A percentile compares a stretch with the other conserved stretches of the same genome.
phyloP scores from a whole-genome alignment of 306 rosid species.

The Begonia loranthoides region DNA sequence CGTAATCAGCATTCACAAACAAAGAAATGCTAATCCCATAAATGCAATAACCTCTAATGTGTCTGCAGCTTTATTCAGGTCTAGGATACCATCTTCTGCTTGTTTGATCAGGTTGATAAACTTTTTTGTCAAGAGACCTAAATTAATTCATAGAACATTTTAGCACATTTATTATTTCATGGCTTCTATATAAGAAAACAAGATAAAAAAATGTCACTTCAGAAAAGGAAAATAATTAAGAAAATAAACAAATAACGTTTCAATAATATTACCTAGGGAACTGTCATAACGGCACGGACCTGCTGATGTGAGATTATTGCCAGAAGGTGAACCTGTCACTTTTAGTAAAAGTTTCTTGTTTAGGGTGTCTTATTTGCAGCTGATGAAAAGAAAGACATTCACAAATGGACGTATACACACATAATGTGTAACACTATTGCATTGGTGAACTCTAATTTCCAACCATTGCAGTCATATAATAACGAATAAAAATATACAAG shows the following conservation, averaged over 20 bases:
- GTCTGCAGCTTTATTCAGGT: constrained; percentile 88
- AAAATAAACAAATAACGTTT: background rate
- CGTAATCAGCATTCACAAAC: constrained; percentile 14
- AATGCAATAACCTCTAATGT: constrained; percentile 61
- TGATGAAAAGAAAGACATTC: background rate
- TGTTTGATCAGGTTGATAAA: constrained; percentile 87
- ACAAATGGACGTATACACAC: background rate
- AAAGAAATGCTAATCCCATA: constrained; percentile 14
- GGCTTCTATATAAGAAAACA: no score
- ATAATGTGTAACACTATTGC: no score
- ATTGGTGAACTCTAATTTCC: no score
- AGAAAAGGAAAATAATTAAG: background rate
- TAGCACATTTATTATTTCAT: no score
- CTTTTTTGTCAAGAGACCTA: constrained; percentile 90
- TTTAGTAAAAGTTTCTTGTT: constrained; percentile 4
- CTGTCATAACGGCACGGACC: constrained; percentile 98
- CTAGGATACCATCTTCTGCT: constrained; percentile 69
- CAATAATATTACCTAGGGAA: constrained; percentile 60
- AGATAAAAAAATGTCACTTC: background rate
- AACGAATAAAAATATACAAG: no score
- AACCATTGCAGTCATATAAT: no score
- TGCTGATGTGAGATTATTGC: constrained; percentile 68
- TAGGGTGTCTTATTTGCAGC: background rate
- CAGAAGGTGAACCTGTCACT: constrained; percentile 79
- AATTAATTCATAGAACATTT: background rate